Percentiles rank a stretch among this genome's conserved stretches.
These are phyloP conservation scores for Cinnamomum micranthum DNA, from an alignment of 164 flowering plant genomes.

Conservation along the genomic window DNA sequence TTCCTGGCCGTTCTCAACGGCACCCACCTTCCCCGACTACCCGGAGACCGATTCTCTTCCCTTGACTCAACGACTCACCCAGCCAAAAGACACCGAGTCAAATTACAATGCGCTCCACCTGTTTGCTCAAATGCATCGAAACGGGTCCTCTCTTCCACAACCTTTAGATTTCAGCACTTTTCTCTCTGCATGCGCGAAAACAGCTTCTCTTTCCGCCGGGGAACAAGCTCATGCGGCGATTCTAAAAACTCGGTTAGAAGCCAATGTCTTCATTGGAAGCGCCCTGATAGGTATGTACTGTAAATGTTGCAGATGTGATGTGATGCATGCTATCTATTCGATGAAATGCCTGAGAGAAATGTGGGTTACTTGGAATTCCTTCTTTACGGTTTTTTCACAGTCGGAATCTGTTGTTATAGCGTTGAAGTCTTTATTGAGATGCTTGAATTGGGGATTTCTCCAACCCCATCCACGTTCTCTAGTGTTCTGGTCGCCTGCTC, in stretches of 20 bases:
- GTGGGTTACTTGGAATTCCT: slow-evolving; percentile 56
- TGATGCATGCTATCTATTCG: slow-evolving; percentile 30
- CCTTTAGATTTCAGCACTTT: slow-evolving; percentile 39
- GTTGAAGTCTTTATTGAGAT: slow-evolving; percentile 28
- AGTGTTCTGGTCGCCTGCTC: slow-evolving; percentile 49
- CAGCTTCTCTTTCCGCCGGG: slow-evolving; percentile 28
- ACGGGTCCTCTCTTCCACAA: slow-evolving; percentile 7
- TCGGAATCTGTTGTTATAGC: slow-evolving; percentile 26
- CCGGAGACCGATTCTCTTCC: not conserved
- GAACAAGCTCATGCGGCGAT: slow-evolving; percentile 51
- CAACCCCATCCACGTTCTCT: slow-evolving; percentile 53
- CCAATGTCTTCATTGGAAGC: slow-evolving; percentile 40
- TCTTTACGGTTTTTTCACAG: slow-evolving; percentile 40
- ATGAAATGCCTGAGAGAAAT: slow-evolving; percentile 25
- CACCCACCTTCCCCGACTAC: not conserved
- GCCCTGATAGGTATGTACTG: slow-evolving; percentile 48
- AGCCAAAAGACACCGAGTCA: not conserved
- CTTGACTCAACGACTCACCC: not conserved
- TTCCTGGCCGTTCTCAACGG: not conserved
- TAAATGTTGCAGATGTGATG: slow-evolving; percentile 33
- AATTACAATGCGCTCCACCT: not conserved
- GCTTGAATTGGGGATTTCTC: slow-evolving; percentile 31
- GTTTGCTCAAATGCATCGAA: slow-evolving; percentile 1
- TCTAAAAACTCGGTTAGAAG: slow-evolving; percentile 25
- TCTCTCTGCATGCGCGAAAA: slow-evolving; percentile 25